Evolutionary conservation across 495 filamentous ascomycete species (phyloP).

Genomic region (Xanthoparmelia taractica): DNA sequence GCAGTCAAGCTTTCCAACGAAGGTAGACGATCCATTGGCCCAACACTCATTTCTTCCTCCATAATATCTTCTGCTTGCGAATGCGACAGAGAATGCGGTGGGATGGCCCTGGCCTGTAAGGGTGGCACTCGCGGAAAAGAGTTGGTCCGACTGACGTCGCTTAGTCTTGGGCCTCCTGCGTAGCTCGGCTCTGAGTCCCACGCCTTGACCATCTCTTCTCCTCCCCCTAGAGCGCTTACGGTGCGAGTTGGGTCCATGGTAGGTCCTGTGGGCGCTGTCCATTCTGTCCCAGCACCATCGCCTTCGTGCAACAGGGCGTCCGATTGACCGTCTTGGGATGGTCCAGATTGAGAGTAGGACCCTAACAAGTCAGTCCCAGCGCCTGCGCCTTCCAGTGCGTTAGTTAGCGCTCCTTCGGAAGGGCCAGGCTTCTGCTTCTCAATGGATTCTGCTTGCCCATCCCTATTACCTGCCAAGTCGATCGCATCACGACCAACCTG

Average conservation of each 20-base stretch:
- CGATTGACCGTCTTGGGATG: not conserved
- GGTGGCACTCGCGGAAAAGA: slow-evolving; percentile 54
- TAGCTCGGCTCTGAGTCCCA: slow-evolving; percentile 3
- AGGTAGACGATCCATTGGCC: slow-evolving; percentile 15
- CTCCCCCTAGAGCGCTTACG: not conserved
- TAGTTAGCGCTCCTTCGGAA: not conserved
- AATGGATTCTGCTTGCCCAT: not conserved
- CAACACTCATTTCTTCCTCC: slow-evolving; percentile 33
- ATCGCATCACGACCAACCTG: not conserved
- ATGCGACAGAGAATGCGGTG: slow-evolving; percentile 29
- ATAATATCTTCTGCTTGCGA: slow-evolving; percentile 41
- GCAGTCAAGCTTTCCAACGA: slow-evolving; percentile 17
- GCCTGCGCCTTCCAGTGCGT: not conserved
- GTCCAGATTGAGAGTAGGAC: slow-evolving; percentile 1
- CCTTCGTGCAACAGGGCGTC: not conserved
- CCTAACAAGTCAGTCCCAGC: not conserved
- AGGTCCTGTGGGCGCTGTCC: not conserved
- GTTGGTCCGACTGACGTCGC: slow-evolving; percentile 41
- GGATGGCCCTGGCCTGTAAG: slow-evolving; percentile 21
- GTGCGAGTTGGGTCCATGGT: not conserved
- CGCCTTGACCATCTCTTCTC: slow-evolving; percentile 10
- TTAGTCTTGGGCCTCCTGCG: not conserved
- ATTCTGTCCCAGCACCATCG: not conserved
- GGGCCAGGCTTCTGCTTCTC: not conserved
- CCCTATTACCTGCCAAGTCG: not conserved